Percentiles rank a stretch among this genome's conserved stretches.
phyloP scores from a whole-genome alignment of 495 filamentous ascomycete genomes.

The Diplogelasinospora grovesii region DNA sequence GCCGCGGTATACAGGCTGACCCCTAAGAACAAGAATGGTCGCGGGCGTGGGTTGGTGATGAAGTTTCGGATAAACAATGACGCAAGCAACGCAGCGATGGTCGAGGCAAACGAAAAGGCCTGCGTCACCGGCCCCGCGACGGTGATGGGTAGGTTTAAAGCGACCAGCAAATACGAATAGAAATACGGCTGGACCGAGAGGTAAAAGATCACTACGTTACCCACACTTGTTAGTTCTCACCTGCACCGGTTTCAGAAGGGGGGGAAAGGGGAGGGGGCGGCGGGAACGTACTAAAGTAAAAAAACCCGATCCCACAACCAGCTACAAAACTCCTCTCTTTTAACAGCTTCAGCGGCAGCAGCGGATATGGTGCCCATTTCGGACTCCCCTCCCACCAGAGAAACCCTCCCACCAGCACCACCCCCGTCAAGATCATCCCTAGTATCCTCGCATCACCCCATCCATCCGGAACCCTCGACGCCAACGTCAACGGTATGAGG shows the following conservation, averaged over 20 bases:
- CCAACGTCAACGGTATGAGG: constrained; percentile 57
- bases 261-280: no score
- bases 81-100: constrained; percentile 45
- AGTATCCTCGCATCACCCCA: constrained; percentile 52
- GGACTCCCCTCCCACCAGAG: constrained; percentile 49
- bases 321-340: constrained; percentile 55
- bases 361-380: constrained; percentile 46
- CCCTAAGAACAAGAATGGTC: constrained; percentile 39
- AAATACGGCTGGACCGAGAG: constrained; percentile 55
- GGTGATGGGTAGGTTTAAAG: constrained; percentile 49
- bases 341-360: constrained; percentile 54
- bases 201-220: constrained; percentile 61
- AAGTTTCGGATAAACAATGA: constrained; percentile 51
- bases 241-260: no score
- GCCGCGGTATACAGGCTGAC: constrained; percentile 55
- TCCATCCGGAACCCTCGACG: constrained; percentile 36
- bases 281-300: no score
- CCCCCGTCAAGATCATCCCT: constrained; percentile 49
- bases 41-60: constrained; percentile 21
- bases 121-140: constrained; percentile 49
- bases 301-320: constrained; percentile 49
- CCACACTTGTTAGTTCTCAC: no score
- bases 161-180: constrained; percentile 57
- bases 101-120: constrained; percentile 45
- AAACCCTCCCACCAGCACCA: constrained; percentile 49